phyloP scores from a whole-genome alignment of 2,329 filamentous ascomycete species.

The Microcera coccophila region DNA sequence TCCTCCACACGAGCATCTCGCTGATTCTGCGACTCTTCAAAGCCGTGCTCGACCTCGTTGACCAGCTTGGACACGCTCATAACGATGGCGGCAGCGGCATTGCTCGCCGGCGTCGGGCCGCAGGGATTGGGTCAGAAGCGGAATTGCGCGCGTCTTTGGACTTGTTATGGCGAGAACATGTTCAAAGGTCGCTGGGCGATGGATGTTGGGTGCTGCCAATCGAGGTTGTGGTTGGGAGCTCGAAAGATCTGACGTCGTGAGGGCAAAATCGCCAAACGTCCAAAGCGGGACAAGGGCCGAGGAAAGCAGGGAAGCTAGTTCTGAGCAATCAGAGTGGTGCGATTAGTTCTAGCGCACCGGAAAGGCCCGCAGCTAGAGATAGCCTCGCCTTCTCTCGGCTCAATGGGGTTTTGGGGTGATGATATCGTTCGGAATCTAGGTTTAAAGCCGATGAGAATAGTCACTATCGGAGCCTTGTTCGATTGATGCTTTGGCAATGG shows the following conservation, averaged over 20 bases:
- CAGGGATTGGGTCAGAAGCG: slow-evolving; percentile 7
- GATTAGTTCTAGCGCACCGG: slow-evolving; percentile 28
- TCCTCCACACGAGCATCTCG: slow-evolving; percentile 77
- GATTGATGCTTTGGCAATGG: background rate
- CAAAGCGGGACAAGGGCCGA: slow-evolving; percentile 7
- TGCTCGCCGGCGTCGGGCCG: slow-evolving; percentile 24
- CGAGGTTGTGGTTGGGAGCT: slow-evolving; percentile 14
- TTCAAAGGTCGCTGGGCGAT: slow-evolving; percentile 6
- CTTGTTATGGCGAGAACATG: slow-evolving; percentile 23
- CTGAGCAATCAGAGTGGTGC: slow-evolving; percentile 24
- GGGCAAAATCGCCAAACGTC: slow-evolving; percentile 18
- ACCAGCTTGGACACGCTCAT: slow-evolving; percentile 47
- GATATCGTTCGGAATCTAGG: background rate
- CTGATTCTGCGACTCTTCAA: slow-evolving; percentile 72
- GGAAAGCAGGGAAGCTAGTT: slow-evolving; percentile 15
- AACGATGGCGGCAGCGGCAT: slow-evolving; percentile 30
- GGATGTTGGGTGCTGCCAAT: slow-evolving; percentile 15
- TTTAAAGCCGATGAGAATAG: background rate
- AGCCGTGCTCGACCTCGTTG: slow-evolving; percentile 53
- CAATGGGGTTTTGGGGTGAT: slow-evolving; percentile 34
- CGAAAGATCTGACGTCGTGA: slow-evolving; percentile 10
- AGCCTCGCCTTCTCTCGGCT: slow-evolving; percentile 27
- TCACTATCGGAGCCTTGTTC: background rate
- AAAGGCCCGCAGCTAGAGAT: slow-evolving; percentile 24
- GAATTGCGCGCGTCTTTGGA: slow-evolving; percentile 6